Percentiles rank a stretch among this genome's conserved stretches.
Evolutionary conservation across 495 filamentous ascomycete species (phyloP).

Genomic region (Xylaria longipes): DNA sequence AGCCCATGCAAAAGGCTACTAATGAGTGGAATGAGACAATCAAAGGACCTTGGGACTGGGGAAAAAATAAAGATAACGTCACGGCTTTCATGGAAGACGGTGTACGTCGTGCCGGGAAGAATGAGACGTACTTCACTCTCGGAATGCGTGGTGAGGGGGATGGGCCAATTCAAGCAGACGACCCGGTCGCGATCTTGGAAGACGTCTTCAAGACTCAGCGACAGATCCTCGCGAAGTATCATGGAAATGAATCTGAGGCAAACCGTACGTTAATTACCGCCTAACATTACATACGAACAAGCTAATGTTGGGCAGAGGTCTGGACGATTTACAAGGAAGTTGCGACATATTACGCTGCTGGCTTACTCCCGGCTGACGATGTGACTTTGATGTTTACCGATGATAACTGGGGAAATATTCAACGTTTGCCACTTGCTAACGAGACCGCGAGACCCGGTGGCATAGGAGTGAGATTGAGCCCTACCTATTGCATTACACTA

Average conservation of each 20-base stretch:
- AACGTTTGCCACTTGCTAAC: constrained; percentile 61
- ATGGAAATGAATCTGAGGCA: constrained; percentile 47
- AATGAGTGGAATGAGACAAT: constrained; percentile 63
- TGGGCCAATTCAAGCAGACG: constrained; percentile 56
- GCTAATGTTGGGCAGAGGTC: constrained; percentile 60
- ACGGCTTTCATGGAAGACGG: constrained; percentile 62
- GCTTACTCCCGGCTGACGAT: constrained; percentile 67
- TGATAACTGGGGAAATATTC: constrained; percentile 70
- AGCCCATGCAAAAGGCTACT: constrained; percentile 67
- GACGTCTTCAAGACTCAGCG: constrained; percentile 44
- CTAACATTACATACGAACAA: constrained; percentile 53
- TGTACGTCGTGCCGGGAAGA: constrained; percentile 58
- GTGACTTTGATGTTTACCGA: constrained; percentile 71
- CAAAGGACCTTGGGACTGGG: constrained; percentile 64
- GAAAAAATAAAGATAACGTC: constrained; percentile 61
- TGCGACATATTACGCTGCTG: constrained; percentile 66
- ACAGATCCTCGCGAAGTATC: constrained; percentile 13
- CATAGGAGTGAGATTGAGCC: constrained; percentile 48
- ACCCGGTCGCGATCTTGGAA: constrained; percentile 51
- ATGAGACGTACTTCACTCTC: constrained; percentile 64
- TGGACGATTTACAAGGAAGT: constrained; percentile 72
- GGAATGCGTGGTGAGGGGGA: constrained; percentile 72
- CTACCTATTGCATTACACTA: neutral
- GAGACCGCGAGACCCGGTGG: constrained; percentile 62
- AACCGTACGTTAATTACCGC: constrained; percentile 55